Base-by-base conservation (phyloP, 2,329 filamentous ascomycete genomes). In the Dactylella cylindrospora region DNA sequence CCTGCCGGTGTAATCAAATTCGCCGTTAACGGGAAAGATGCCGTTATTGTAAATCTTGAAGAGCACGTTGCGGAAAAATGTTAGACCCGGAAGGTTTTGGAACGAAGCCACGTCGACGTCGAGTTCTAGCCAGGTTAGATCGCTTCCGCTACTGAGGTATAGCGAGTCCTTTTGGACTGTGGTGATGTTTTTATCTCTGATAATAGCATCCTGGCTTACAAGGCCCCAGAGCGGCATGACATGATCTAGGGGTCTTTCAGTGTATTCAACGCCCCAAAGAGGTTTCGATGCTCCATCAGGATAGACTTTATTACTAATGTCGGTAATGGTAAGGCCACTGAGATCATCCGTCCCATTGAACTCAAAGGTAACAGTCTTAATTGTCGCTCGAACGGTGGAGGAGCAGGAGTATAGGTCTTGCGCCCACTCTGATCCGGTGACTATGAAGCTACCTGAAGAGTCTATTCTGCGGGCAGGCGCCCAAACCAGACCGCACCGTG, bases 341-440 rank as follows among this genome's bases (percentile, higher is more conserved):
- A 78, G 59, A 5, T 67, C 70, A 9, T 70, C 65, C 0, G 74
- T 76, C 2, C 73, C 73, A 60, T 78, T 78, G 64, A 70, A 72
- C 1, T 67, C 62, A 60, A 79, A 78, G 0, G 68, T 67, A 5
- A 77, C 75, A 0, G 73, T 75, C 64, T 78, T 78, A 52, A 79
- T 71, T 1, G 70, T 73, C 2, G 76, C 76, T 41, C 73, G 73
- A 2, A 74, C 64, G 0, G 74, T 67, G 0, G 72, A 73, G 1
- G 76, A 75, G 61, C 77, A 79, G 0, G 71, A 70, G 54, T 78
- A 77, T 0, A 79, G 52, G 0, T 75, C 72, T 3, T 72, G 67
- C 0, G 72, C 72, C 76, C 76, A 79, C 28, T 68, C 62, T 10
- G 74, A 74, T 3, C 72, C 72, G 5, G 72, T 70, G 20, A 77